A percentile compares a stretch with the other conserved stretches of the same genome.
These are phyloP conservation scores for Kodamaea alishanica DNA, from an alignment of 1,139 yeast genomes.

Conservation along the genomic window DNA sequence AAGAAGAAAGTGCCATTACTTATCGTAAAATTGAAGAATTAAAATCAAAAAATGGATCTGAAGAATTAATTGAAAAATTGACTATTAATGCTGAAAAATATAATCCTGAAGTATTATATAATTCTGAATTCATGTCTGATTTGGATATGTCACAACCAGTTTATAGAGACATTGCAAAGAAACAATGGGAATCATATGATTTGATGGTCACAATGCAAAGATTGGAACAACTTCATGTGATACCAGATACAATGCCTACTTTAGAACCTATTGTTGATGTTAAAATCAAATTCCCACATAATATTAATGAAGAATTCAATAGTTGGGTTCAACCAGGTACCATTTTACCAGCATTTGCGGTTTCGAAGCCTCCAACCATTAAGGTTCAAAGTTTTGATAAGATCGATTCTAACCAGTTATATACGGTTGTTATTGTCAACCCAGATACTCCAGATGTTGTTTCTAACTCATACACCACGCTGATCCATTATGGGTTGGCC, in stretches of 20 bases:
- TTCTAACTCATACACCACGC: conserved; percentile 65
- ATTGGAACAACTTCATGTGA: conserved; percentile 75
- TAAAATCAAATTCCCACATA: conserved; percentile 69
- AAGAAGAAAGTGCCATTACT: conserved; percentile 36
- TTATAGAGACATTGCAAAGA: conserved; percentile 62
- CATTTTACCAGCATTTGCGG: conserved; percentile 67
- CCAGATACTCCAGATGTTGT: conserved; percentile 86
- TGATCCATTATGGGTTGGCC: conserved; percentile 73
- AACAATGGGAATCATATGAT: conserved; percentile 69
- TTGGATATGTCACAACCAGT: conserved; percentile 76
- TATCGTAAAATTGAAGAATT: conserved; percentile 19
- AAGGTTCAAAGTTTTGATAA: conserved; percentile 69
- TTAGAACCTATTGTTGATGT: conserved; percentile 80
- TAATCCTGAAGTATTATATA: conserved; percentile 83
- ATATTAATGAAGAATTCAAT: conserved; percentile 45
- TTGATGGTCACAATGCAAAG: conserved; percentile 82
- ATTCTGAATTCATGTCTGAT: conserved; percentile 45
- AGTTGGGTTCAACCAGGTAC: conserved; percentile 80
- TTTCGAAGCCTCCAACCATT: conserved; percentile 69
- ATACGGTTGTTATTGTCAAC: conserved; percentile 78
- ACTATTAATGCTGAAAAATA: conserved; percentile 51
- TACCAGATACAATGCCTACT: conserved; percentile 93
- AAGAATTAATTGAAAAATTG: conserved; percentile 21
- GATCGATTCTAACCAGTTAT: conserved; percentile 43
- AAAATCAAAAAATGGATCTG: conserved; percentile 7